Conservation (phyloP, 2,329 filamentous ascomycete genomes). For the Boeremia lycopersici region DNA sequence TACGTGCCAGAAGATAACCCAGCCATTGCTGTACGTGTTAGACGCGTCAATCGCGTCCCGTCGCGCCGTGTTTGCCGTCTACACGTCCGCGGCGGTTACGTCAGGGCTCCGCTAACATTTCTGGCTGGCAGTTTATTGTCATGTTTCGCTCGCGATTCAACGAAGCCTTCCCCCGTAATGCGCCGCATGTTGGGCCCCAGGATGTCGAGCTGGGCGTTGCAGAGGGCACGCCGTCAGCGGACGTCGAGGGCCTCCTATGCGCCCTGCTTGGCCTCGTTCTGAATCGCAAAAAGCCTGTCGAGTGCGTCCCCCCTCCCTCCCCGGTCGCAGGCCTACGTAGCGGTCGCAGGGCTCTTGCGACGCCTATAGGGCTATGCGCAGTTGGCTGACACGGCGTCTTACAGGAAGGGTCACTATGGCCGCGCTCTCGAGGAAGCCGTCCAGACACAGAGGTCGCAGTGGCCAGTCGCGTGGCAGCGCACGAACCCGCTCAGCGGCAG, state of each 20-base stretch:
- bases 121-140: conserved; percentile 78
- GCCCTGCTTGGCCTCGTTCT: conserved; percentile 84
- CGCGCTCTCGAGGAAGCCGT: conserved; percentile 94
- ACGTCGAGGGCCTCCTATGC: conserved; percentile 87
- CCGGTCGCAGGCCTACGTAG: conserved; percentile 7
- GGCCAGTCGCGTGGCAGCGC: conserved; percentile 82
- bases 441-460: conserved; percentile 82
- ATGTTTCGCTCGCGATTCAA: conserved; percentile 96
- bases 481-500: conserved; percentile 83
- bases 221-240: conserved; percentile 77
- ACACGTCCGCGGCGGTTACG: background rate
- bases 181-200: conserved; percentile 90
- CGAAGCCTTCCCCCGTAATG: conserved; percentile 85
- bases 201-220: conserved; percentile 89
- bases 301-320: conserved; percentile 68
- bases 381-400: conserved; percentile 41
- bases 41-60: conserved; percentile 48
- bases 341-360: conserved; percentile 27
- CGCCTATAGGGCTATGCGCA: background rate
- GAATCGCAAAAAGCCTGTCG: conserved; percentile 98
- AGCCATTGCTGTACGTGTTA: conserved; percentile 81
- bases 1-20: conserved; percentile 87
- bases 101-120: conserved; percentile 39
- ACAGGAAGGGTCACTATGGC: conserved; percentile 87
- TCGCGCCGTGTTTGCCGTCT: conserved; percentile 32